Evolutionary conservation across 495 filamentous ascomycete species (phyloP).

Genomic region (Neurospora africana): DNA sequence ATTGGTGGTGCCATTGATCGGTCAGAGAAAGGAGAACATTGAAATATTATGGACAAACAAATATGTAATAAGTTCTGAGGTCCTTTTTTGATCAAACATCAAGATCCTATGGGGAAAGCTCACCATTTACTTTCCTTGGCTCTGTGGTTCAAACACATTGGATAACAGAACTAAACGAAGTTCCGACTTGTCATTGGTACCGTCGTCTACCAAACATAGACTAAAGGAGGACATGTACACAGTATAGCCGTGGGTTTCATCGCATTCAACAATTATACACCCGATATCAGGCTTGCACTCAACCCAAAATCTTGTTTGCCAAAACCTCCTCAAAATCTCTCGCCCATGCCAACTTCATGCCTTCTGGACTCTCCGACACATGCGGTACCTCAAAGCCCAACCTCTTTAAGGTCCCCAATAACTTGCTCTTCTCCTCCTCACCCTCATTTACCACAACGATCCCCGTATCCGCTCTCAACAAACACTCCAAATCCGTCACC

Average conservation of each 20-base stretch:
- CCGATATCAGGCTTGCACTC: background rate
- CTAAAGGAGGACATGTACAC: background rate
- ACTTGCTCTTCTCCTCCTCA: conserved; percentile 15
- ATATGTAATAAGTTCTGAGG: background rate
- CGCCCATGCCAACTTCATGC: conserved; percentile 16
- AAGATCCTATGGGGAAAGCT: background rate
- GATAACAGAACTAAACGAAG: background rate
- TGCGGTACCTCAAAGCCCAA: conserved; percentile 28
- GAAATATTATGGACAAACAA: background rate
- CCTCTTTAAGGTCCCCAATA: conserved; percentile 25
- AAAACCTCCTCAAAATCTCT: conserved; percentile 20
- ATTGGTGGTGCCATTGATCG: background rate
- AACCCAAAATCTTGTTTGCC: conserved; percentile 8
- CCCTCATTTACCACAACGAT: conserved; percentile 27
- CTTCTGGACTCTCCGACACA: conserved; percentile 5
- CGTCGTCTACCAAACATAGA: background rate
- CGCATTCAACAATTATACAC: background rate
- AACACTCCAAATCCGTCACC: conserved; percentile 25
- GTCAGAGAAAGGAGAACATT: background rate
- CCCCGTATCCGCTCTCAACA: conserved; percentile 24
- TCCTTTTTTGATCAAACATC: background rate
- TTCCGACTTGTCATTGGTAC: background rate
- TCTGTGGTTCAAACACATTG: background rate
- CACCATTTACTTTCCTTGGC: background rate
- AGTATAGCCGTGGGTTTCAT: background rate